These are phyloP conservation scores for Adansonia digitata DNA, from an alignment of 345 rosid genomes.

Conservation along the genomic window DNA sequence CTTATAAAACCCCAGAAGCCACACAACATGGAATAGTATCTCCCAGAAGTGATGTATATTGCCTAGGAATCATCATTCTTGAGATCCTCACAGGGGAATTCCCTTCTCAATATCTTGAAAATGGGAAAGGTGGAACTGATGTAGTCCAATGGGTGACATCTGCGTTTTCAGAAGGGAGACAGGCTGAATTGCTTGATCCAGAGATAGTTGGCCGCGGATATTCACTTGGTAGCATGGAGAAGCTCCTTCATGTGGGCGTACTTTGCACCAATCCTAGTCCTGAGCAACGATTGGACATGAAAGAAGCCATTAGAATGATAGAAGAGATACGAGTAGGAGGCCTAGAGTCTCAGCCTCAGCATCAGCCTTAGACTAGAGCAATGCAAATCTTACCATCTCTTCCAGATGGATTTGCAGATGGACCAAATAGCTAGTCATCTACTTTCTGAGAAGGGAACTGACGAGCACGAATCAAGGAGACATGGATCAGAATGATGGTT, in stretches of 20 bases:
- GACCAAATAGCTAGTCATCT: not conserved
- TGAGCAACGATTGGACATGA: conserved; percentile 40
- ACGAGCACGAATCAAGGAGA: not conserved
- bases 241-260: conserved; percentile 50
- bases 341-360: not conserved
- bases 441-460: not conserved
- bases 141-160: conserved; percentile 50
- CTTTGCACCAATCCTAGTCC: conserved; percentile 50
- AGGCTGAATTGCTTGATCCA: conserved; percentile 58
- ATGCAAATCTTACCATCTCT: conserved; percentile 22
- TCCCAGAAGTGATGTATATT: conserved; percentile 63
- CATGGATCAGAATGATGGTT: not conserved
- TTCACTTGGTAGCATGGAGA: conserved; percentile 33
- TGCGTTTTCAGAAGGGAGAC: conserved; percentile 38
- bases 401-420: conserved; percentile 23
- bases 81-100: conserved; percentile 68
- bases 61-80: conserved; percentile 64
- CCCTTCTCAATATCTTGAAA: conserved; percentile 51
- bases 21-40: conserved; percentile 31
- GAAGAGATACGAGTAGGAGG: conserved; percentile 28
- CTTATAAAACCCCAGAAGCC: conserved; percentile 64
- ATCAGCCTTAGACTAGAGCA: conserved; percentile 11
- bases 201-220: conserved; percentile 34
- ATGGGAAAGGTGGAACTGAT: conserved; percentile 49
- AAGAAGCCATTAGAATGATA: conserved; percentile 49